Evolutionary conservation across 352 stramenopile genomes (phyloP), one percentile per base, ranked within the genome.

Genomic region (Pythium sukuiense): DNA sequence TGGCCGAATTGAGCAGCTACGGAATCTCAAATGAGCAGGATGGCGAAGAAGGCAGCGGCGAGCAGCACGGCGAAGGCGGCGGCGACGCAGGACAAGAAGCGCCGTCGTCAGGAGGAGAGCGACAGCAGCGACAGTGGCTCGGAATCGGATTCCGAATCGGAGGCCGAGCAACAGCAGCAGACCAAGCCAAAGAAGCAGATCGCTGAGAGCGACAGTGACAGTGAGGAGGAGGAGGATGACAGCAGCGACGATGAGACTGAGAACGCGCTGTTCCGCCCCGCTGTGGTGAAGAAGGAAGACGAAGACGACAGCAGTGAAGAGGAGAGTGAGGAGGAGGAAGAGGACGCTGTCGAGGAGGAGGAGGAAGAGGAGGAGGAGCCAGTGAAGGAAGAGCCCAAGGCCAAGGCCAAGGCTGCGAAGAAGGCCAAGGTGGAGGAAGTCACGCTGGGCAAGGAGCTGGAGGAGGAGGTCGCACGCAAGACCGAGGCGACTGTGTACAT

Each of bases 401-500:
- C 62, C 20, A 46, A 71, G 50, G 49, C 27, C 4, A 61, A 52
- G 20, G 45, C 55, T 29, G 59, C 49, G 29, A 56, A 57, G 30
- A 53, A 76, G 29, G 62, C 74, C n/a, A 58, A 76, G 45, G 63
- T 66, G 30, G 64, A 76, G n/a, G 58, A 61, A 29, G 37, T 49
- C 16, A 71, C 39, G 16, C 54, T 71, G 26, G 56, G 30, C 37
- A 65, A 62, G 37, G 61, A 72, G 46, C 48, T 93, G 9, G 72
- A 90, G 55, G 66, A 86, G 30, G 83, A 92, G 68, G 83, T 90
- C 30, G 70, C 69, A 6, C 77, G 81, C 56, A 95, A 95, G 71
- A 93, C 84, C 24, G 80, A 89, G 49, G 85, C 85, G 2, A 95
- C 87, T 0, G 85, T 98, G 35, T 99, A 98, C 74, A 87, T 99